Evolutionary conservation across 495 filamentous ascomycete genomes (phyloP), one percentile per base, ranked within the genome.

Genomic region (Penicillium coprophilum): DNA sequence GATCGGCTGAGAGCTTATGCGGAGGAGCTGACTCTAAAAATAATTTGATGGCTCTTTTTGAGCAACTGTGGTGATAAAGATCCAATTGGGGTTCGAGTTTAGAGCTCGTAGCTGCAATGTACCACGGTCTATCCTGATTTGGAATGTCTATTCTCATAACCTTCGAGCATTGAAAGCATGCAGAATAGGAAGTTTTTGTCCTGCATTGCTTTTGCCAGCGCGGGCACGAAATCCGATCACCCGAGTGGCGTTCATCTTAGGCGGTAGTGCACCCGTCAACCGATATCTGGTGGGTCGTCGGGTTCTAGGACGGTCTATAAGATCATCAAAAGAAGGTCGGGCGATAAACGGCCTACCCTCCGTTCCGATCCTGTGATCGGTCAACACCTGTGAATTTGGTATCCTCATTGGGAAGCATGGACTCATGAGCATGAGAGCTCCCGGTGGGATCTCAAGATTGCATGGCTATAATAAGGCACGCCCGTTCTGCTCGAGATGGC

Each of bases 291-390:
- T 12, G 21, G 27, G 44, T 39, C 40, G 23, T 31, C 24, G 39
- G 17, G 31, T 19, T 15, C 32, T 43, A 34, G 39, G 51, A 24
- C n/a, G 30, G 19, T 28, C 4, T 40, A 6, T 6, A 23, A 9
- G 46, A 28, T 23, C n/a, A n/a, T 6, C 19, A 36, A 4, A 36
- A n/a, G 36, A 6, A 8, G 4, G 8, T 45, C 24, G 27, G 51
- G 13, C 51, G 41, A 38, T 38, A 21, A 46, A 46, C 52, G 52
- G 52, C 52, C 28, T 24, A 20, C 32, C 38, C 46, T 50, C 55
- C 28, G 44, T 58, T 30, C 65, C 65, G 65, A 48, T 68, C 65
- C 46, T 57, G 65, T 68, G 65, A 68, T 60, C 65, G 65, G 65
- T 31, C 41, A 4, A 15, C 39, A 15, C 46, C 38, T 38, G 27